Base-by-base conservation (phyloP, 1,284 basidiomycete genomes). In the Xerocomus nothofagi region DNA sequence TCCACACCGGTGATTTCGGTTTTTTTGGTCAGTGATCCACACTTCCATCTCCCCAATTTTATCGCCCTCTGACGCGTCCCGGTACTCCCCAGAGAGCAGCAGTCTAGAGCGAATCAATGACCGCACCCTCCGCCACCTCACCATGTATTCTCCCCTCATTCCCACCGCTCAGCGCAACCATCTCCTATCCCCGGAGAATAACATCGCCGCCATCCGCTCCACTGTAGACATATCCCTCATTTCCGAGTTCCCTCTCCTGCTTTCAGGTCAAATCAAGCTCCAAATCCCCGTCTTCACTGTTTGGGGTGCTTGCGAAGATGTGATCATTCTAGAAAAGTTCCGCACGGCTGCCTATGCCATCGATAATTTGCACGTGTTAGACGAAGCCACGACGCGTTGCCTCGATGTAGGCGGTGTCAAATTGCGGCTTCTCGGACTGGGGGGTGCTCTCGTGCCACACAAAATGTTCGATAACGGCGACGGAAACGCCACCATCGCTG, bases 1-100 rank as follows among this genome's bases (percentile, higher is more conserved):
- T 99, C 56, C 96, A 99, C 71, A 98, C 95, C 0, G 97, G 97
- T 49, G 97, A 99, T 76, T 99, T 99, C 85, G 97, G 97, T 50
- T 98, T 99, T 73, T 97, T 97, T 71, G 88, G 88, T 88, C 54
- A 53, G 81, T 71, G 46, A 51, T 39, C 27, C 31, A 27, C 46
- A 39, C 39, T 21, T 26, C 17, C 20, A 3, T 39, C 36, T 27
- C 51, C 34, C 31, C 17, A 33, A n/a, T 29, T 51, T 26, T 51
- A 21, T 27, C 42, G 38, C 33, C 17, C 50, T 43, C 48, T 54
- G 50, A 62, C 55, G 55, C 54, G 57, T 59, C 53, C 43, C 44
- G 48, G 50, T 39, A 39, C 9, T 53, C 30, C 21, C 1, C 68
- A 89, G 93, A 94, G 69, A 74, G 80, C 18, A 80, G 81, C 53